Evolutionary conservation across 2,329 filamentous ascomycete genomes (phyloP).

Genomic region (Monosporascus sp.): DNA sequence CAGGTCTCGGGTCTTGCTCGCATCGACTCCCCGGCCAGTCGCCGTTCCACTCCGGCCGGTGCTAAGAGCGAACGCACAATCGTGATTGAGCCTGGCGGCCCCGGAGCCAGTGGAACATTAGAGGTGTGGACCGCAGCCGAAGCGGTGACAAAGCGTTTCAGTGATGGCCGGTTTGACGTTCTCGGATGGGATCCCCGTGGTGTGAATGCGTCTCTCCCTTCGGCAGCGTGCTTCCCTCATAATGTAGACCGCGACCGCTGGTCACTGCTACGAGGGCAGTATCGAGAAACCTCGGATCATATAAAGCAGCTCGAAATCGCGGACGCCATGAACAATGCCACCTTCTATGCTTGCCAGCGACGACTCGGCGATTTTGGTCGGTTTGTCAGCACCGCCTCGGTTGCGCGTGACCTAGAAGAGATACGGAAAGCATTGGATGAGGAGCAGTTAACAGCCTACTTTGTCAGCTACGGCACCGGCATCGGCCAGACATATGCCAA

Average conservation of each 20-base stretch:
- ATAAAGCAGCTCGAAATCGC: constrained; percentile 34
- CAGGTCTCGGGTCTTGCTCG: constrained; percentile 40
- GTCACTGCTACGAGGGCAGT: constrained; percentile 32
- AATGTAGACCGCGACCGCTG: constrained; percentile 42
- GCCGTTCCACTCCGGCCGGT: constrained; percentile 11
- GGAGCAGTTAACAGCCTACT: constrained; percentile 41
- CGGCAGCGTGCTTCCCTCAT: constrained; percentile 40
- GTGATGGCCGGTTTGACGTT: constrained; percentile 38
- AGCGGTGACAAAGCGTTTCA: constrained; percentile 33
- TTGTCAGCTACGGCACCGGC: constrained; percentile 48
- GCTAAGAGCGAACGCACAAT: constrained; percentile 42
- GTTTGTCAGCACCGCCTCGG: constrained; percentile 40
- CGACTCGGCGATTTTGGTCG: constrained; percentile 38
- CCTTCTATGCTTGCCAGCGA: constrained; percentile 37
- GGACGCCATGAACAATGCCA: constrained; percentile 41
- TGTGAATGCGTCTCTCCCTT: constrained; percentile 41
- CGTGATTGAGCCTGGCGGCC: constrained; percentile 45
- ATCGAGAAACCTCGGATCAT: constrained; percentile 31
- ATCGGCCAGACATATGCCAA: constrained; percentile 47
- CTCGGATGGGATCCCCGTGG: constrained; percentile 50
- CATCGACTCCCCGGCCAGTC: background rate
- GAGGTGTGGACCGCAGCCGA: constrained; percentile 35
- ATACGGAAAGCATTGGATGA: constrained; percentile 41
- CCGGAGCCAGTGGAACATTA: constrained; percentile 40
- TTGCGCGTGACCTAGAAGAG: constrained; percentile 43